Conservation (phyloP, 2,329 filamentous ascomycete genomes). For the Ophiocordyceps camponoti-floridani region DNA sequence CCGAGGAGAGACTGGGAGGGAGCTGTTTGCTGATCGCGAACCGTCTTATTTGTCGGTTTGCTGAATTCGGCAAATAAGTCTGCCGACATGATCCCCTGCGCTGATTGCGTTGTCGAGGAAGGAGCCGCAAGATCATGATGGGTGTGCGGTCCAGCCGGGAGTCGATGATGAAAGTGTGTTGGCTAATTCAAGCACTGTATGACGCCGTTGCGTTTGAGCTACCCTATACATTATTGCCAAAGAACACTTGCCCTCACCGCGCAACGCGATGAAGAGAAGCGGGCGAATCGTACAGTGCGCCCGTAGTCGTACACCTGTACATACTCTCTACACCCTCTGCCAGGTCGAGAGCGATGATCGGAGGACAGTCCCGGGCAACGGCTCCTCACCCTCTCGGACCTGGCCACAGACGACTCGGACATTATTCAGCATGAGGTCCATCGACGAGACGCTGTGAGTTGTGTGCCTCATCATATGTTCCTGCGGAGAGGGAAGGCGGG, state of each 20-base stretch:
- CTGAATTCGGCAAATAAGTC: slow-evolving; percentile 49
- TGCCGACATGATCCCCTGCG: slow-evolving; percentile 34
- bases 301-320: neutral
- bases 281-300: too few species aligned
- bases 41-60: slow-evolving; percentile 20
- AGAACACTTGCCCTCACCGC: too few species aligned
- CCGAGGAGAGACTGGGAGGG: slow-evolving; percentile 10
- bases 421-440: slow-evolving; percentile 15
- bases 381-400: neutral
- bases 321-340: too few species aligned
- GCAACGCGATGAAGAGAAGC: too few species aligned
- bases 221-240: neutral
- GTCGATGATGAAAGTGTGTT: neutral
- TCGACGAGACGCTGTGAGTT: slow-evolving; percentile 20
- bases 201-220: neutral
- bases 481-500: too few species aligned
- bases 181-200: neutral
- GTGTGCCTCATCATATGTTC: neutral
- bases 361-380: neutral
- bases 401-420: neutral
- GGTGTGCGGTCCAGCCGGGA: neutral
- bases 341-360: neutral
- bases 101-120: neutral
- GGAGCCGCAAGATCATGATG: too few species aligned
- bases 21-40: slow-evolving; percentile 3